Percentiles rank a stretch among this genome's conserved stretches.
Evolutionary conservation across 2,329 filamentous ascomycete genomes (phyloP).

Genomic region (Chrysoporthe puriensis): DNA sequence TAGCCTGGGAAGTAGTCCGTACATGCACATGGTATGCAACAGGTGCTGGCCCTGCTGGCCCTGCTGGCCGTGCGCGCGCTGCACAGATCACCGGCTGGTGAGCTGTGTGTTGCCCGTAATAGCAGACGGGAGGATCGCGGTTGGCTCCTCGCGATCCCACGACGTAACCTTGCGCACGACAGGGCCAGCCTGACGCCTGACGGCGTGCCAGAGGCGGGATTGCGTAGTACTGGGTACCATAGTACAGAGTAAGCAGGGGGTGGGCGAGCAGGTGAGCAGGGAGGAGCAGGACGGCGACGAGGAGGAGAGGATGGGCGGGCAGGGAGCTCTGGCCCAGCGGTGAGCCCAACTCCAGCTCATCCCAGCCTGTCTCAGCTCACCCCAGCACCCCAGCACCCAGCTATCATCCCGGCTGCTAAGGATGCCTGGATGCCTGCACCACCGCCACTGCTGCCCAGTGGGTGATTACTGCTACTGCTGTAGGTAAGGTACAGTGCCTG

Average conservation of each 20-base stretch:
- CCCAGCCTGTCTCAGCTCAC: not conserved
- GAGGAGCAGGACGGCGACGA: not conserved
- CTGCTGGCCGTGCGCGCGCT: not conserved
- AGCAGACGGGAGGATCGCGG: constrained; percentile 24
- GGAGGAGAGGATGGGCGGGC: not conserved
- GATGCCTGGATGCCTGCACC: too few relatives aligned
- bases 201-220: not conserved
- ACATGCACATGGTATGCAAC: too few relatives aligned
- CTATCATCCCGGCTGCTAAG: too few relatives aligned
- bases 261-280: not conserved
- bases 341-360: not conserved
- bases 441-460: too few relatives aligned
- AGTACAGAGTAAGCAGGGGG: not conserved
- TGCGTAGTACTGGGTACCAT: not conserved
- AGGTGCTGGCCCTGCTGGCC: not conserved
- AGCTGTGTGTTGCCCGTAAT: constrained; percentile 14
- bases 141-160: constrained; percentile 18
- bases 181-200: not conserved
- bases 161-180: constrained; percentile 1
- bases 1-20: too few relatives aligned
- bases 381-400: too few relatives aligned
- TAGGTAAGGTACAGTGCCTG: too few relatives aligned
- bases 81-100: not conserved
- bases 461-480: too few relatives aligned
- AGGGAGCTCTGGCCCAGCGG: constrained; percentile 6